Conservation (phyloP, 176 grass and related monocot genomes). For the Ensete ventricosum region DNA sequence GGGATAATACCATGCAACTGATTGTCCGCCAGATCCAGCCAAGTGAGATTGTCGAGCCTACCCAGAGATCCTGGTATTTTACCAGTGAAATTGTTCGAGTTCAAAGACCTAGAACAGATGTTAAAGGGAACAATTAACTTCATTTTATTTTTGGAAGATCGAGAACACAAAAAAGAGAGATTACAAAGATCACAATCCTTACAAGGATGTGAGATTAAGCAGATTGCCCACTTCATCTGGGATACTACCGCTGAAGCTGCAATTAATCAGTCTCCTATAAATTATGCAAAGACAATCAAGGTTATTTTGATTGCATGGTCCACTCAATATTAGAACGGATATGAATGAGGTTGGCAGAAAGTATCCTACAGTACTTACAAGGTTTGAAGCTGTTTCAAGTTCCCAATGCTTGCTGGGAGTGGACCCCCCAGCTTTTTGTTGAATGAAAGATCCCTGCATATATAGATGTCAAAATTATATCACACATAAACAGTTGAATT, state of each 20-base stretch:
- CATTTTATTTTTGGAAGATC: too few species aligned
- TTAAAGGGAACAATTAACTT: not conserved
- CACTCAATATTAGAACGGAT: not conserved
- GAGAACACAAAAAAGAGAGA: not conserved
- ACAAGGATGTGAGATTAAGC: slow-evolving; percentile 40
- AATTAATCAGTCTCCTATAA: slow-evolving; percentile 39
- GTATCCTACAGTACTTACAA: slow-evolving; percentile 39
- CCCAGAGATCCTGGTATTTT: slow-evolving; percentile 69
- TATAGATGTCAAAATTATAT: slow-evolving; percentile 18
- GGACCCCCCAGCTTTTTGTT: slow-evolving; percentile 37
- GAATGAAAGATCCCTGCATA: slow-evolving; percentile 65
- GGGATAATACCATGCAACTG: slow-evolving; percentile 53
- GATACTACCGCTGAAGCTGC: slow-evolving; percentile 49
- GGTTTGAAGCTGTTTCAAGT: slow-evolving; percentile 36
- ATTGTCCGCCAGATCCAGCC: slow-evolving; percentile 79
- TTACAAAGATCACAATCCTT: slow-evolving; percentile 19
- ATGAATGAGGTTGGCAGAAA: not conserved
- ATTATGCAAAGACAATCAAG: slow-evolving; percentile 4
- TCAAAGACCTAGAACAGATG: not conserved
- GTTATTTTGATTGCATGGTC: not conserved
- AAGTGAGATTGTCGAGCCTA: slow-evolving; percentile 62
- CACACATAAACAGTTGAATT: not conserved
- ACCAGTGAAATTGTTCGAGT: slow-evolving; percentile 66
- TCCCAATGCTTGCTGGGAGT: slow-evolving; percentile 46
- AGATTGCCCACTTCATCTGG: slow-evolving; percentile 64